These are phyloP conservation scores for Aspergillus eucalypticola DNA, from an alignment of 2,329 filamentous ascomycete genomes.

Conservation along the genomic window DNA sequence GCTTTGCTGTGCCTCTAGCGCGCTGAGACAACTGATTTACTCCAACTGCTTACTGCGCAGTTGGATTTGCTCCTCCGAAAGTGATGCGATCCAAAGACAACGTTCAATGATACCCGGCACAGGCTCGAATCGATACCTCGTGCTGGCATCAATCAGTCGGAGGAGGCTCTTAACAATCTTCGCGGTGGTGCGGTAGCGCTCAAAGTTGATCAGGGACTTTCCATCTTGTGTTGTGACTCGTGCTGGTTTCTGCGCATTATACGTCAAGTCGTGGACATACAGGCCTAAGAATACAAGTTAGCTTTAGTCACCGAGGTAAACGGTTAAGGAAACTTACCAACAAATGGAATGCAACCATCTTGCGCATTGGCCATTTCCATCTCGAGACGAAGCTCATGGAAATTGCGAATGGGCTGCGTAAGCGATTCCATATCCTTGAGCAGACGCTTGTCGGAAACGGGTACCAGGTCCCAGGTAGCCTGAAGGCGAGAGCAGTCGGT, in stretches of 20 bases:
- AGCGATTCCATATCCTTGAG: conserved; percentile 62
- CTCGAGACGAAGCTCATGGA: conserved; percentile 61
- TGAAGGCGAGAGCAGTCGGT: conserved; percentile 59
- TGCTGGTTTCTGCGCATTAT: conserved; percentile 66
- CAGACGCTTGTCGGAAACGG: conserved; percentile 54
- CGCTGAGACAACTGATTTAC: conserved; percentile 20
- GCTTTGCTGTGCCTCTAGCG: not conserved
- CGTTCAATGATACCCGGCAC: conserved; percentile 60
- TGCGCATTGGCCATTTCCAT: conserved; percentile 63
- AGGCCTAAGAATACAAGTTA: conserved; percentile 45
- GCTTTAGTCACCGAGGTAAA: not conserved
- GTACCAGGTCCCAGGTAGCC: conserved; percentile 61
- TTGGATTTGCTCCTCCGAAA: conserved; percentile 60
- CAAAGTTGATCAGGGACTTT: conserved; percentile 66
- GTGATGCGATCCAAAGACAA: conserved; percentile 64
- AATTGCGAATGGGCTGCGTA: conserved; percentile 64
- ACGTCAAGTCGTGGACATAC: conserved; percentile 67
- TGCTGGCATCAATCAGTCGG: conserved; percentile 63
- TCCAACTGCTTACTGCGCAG: conserved; percentile 47
- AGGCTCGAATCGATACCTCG: conserved; percentile 60
- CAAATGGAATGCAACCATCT: conserved; percentile 66
- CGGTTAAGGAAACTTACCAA: conserved; percentile 47
- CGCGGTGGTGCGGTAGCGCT: conserved; percentile 65
- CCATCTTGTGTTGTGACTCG: conserved; percentile 51
- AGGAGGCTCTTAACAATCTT: conserved; percentile 65